phyloP scores from a whole-genome alignment of 225 moss, liverwort and hornwort species.

The Takakia lepidozioides region DNA sequence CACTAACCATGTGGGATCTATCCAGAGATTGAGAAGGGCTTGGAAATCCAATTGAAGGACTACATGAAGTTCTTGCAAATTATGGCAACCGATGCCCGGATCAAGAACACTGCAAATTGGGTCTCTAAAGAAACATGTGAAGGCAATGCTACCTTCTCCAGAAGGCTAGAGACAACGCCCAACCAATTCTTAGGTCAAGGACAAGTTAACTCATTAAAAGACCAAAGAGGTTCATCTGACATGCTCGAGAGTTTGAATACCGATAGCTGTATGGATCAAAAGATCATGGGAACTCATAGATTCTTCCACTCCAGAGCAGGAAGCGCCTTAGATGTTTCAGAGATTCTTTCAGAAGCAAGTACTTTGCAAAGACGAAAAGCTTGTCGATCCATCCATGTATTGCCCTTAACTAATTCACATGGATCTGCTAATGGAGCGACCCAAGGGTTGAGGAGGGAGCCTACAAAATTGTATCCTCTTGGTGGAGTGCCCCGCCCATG shows the following conservation, averaged over 20 bases:
- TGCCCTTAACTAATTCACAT: not conserved
- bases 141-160: not conserved
- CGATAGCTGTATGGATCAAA: not conserved
- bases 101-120: not conserved
- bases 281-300: not conserved
- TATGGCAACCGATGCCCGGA: not conserved
- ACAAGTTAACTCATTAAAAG: too few species aligned
- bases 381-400: not conserved
- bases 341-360: not conserved
- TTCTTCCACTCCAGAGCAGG: not conserved
- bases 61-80: not conserved
- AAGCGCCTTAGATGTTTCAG: not conserved
- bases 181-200: too few species aligned
- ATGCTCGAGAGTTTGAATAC: not conserved
- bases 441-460: not conserved
- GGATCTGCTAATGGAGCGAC: not conserved
- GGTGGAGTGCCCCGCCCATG: not conserved
- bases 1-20: too few species aligned
- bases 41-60: not conserved
- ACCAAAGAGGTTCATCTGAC: not conserved
- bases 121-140: not conserved
- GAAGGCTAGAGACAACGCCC: not conserved
- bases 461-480: not conserved
- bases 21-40: constrained; percentile 1
- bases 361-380: not conserved